These are phyloP conservation scores for Brassica juncea DNA, from an alignment of 345 rosid species.

Conservation along the genomic window DNA sequence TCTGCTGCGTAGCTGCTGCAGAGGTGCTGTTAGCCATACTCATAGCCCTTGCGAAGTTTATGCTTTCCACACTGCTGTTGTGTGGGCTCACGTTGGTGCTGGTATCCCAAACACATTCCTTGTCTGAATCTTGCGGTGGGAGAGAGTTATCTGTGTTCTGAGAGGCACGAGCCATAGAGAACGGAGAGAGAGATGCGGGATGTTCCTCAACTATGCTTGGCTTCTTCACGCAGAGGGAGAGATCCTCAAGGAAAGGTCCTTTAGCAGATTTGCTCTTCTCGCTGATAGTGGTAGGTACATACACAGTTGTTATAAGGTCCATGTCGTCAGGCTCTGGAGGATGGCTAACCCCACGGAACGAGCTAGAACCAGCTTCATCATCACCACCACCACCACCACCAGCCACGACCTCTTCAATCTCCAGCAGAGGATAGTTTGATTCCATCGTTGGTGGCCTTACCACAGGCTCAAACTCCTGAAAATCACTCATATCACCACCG, in stretches of 20 bases:
- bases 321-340: conserved; percentile 91
- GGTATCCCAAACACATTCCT: conserved; percentile 95
- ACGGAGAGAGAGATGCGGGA: conserved; percentile 54
- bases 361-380: conserved; percentile 70
- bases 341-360: conserved; percentile 89
- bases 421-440: conserved; percentile 50
- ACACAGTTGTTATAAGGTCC: conserved; percentile 71
- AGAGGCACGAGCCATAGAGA: conserved; percentile 58
- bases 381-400: conserved; percentile 52
- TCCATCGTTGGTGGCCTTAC: conserved; percentile 54
- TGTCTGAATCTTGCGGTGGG: conserved; percentile 69
- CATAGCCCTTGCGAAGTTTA: conserved; percentile 73
- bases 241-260: not conserved
- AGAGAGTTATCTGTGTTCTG: conserved; percentile 66
- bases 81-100: conserved; percentile 90
- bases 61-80: conserved; percentile 81
- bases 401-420: conserved; percentile 47
- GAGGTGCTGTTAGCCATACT: conserved; percentile 79
- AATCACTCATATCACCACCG: conserved; percentile 41
- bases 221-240: not conserved
- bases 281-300: conserved; percentile 67
- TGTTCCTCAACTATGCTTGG: conserved; percentile 37
- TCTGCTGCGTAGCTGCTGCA: conserved; percentile 34
- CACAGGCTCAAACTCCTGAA: conserved; percentile 41
- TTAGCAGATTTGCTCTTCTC: conserved; percentile 61